phyloP scores from a whole-genome alignment of 495 filamentous ascomycete genomes.

The Penicillium macrosclerotiorum region DNA sequence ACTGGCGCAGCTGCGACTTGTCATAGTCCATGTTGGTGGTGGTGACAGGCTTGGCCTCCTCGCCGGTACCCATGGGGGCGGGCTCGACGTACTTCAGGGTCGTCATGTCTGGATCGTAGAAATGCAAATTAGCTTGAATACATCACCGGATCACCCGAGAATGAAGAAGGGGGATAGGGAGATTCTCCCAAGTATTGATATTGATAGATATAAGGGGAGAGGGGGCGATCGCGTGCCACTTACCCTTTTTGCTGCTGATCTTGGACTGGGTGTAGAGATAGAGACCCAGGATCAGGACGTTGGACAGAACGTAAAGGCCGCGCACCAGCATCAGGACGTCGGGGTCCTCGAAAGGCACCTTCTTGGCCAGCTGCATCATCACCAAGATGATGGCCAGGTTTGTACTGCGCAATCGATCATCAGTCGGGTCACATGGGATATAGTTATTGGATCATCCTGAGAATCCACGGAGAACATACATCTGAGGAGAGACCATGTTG shows the following conservation, averaged over 20 bases:
- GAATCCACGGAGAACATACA: conserved; percentile 27
- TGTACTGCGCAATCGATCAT: conserved; percentile 55
- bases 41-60: conserved; percentile 91
- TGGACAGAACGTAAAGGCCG: conserved; percentile 78
- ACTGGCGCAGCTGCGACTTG: conserved; percentile 71
- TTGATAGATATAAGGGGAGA: not conserved
- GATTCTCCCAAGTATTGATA: too few relatives aligned
- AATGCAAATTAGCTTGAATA: not conserved
- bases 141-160: too few relatives aligned
- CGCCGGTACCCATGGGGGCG: conserved; percentile 82
- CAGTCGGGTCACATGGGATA: not conserved
- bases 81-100: conserved; percentile 98
- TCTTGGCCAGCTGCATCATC: conserved; percentile 98
- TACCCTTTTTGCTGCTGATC: conserved; percentile 96
- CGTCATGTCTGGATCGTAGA: conserved; percentile 71
- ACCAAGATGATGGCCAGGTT: conserved; percentile 93
- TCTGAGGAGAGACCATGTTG: conserved; percentile 51
- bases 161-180: too few relatives aligned
- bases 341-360: conserved; percentile 91
- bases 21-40: conserved; percentile 96
- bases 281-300: conserved; percentile 78
- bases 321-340: conserved; percentile 80
- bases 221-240: conserved; percentile 18
- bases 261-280: conserved; percentile 78
- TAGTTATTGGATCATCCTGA: not conserved